Conservation (phyloP, 2,329 filamentous ascomycete genomes). For the Fusarium graminum region DNA sequence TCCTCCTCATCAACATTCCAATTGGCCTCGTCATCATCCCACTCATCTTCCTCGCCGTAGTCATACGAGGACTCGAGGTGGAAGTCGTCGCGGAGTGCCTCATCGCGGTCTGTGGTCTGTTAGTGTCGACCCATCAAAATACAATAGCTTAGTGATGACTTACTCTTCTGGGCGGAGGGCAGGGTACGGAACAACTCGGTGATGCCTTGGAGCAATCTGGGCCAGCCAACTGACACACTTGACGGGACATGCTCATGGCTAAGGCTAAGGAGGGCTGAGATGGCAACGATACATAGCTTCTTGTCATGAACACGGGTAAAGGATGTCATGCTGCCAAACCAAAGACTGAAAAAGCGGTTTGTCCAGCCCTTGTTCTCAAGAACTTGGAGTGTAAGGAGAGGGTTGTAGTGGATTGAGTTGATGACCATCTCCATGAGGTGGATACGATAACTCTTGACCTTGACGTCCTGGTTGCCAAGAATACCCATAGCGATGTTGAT, state of each 20-base stretch:
- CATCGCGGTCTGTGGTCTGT: slow-evolving; percentile 79
- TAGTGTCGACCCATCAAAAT: slow-evolving; percentile 31
- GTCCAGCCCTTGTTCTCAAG: slow-evolving; percentile 95
- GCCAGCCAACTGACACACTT: slow-evolving; percentile 97
- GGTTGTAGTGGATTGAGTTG: slow-evolving; percentile 98
- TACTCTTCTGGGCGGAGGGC: slow-evolving; percentile 87
- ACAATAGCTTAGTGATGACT: slow-evolving; percentile 50
- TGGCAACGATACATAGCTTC: slow-evolving; percentile 96
- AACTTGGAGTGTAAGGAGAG: slow-evolving; percentile 83
- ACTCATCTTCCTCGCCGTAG: slow-evolving; percentile 81
- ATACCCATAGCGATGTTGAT: slow-evolving; percentile 89
- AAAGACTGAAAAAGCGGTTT: slow-evolving; percentile 98
- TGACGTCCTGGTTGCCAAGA: slow-evolving; percentile 79
- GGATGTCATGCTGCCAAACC: slow-evolving; percentile 95
- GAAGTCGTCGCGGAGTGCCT: slow-evolving; percentile 90
- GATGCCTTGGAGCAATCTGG: slow-evolving; percentile 86
- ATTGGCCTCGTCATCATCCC: slow-evolving; percentile 83
- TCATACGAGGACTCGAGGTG: slow-evolving; percentile 74
- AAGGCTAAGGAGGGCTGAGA: slow-evolving; percentile 85
- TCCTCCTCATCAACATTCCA: slow-evolving; percentile 83
- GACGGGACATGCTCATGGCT: slow-evolving; percentile 84
- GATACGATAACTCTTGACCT: slow-evolving; percentile 93
- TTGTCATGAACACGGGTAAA: slow-evolving; percentile 98
- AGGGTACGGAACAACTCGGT: slow-evolving; percentile 93
- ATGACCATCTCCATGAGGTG: slow-evolving; percentile 99